A percentile compares a stretch with the other conserved stretches of the same genome.
phyloP scores from a whole-genome alignment of 169 alveolate species.

The Ichthyophthirius multifiliis region DNA sequence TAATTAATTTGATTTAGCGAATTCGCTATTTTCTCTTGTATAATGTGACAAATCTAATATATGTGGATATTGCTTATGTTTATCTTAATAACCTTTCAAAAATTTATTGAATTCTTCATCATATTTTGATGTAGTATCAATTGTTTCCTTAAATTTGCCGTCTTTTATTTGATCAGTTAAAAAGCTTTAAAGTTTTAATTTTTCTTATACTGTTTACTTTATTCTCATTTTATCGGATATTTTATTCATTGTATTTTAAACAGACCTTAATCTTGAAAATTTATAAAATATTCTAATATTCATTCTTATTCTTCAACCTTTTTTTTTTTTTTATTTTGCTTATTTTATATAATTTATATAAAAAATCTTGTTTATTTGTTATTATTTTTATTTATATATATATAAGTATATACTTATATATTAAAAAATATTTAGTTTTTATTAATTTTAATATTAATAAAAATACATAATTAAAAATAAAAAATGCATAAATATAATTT shows the following conservation, averaged over 20 bases:
- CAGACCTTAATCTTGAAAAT: background rate
- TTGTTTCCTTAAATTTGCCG: background rate
- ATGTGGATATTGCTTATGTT: constrained; percentile 50
- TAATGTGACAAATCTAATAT: constrained; percentile 56
- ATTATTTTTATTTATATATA: too few relatives aligned
- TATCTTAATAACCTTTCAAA: constrained; percentile 44
- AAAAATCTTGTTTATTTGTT: too few relatives aligned
- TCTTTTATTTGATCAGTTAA: background rate
- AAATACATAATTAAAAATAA: too few relatives aligned
- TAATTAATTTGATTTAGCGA: constrained; percentile 37
- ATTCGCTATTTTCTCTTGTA: constrained; percentile 25
- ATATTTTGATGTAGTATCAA: constrained; percentile 37
- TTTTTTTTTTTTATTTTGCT: too few relatives aligned
- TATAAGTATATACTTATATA: too few relatives aligned
- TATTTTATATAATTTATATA: too few relatives aligned
- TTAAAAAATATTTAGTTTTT: too few relatives aligned
- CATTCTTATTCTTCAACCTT: too few relatives aligned
- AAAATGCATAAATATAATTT: too few relatives aligned
- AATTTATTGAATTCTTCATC: constrained; percentile 53
- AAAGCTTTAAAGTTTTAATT: background rate
- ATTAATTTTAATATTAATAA: too few relatives aligned
- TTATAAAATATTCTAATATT: background rate
- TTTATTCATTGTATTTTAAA: background rate
- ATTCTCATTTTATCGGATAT: background rate
- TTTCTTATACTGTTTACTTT: constrained; percentile 6